A percentile compares a stretch with the other conserved stretches of the same genome.
Conservation (phyloP, 352 stramenopile species). For the Peronospora farinosa region DNA sequence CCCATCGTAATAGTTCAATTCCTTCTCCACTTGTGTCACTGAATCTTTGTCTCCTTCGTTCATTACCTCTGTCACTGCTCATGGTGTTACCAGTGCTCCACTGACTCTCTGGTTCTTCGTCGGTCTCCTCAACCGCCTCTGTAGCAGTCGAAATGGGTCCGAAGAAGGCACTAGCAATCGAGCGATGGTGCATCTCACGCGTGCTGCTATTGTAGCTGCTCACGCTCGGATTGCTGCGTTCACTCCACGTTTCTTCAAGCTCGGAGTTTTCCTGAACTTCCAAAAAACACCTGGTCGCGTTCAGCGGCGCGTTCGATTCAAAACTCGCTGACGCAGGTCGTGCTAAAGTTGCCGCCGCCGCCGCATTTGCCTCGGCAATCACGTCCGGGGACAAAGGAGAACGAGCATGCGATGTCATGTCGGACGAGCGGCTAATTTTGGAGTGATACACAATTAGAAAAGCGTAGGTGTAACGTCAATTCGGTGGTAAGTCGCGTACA, state of each 20-base stretch:
- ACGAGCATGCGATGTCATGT: background rate
- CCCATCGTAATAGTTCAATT: constrained; percentile 9
- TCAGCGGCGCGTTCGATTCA: constrained; percentile 5
- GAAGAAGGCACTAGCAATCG: constrained; percentile 37
- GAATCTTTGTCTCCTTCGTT: constrained; percentile 2
- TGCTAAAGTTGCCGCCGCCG: constrained; percentile 3
- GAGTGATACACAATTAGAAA: background rate
- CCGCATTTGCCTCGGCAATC: constrained; percentile 26
- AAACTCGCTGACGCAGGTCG: constrained; percentile 5
- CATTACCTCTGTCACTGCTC: constrained; percentile 10
- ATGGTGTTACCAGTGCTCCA: constrained; percentile 12
- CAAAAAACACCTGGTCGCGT: constrained; percentile 1
- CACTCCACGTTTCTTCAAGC: constrained; percentile 26
- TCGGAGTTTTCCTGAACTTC: constrained; percentile 15
- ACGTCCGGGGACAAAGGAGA: constrained; percentile 18
- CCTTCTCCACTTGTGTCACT: constrained; percentile 3
- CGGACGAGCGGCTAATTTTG: constrained; percentile 10
- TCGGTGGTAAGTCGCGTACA: no score
- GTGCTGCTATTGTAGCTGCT: constrained; percentile 48
- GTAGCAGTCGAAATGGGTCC: constrained; percentile 31
- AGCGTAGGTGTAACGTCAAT: no score
- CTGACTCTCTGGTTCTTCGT: constrained; percentile 17
- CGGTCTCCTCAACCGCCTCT: constrained; percentile 21
- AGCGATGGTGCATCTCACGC: constrained; percentile 31
- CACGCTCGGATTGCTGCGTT: constrained; percentile 41